phyloP scores from a whole-genome alignment of 1,284 basidiomycete genomes.

The Trichosporon faecale region DNA sequence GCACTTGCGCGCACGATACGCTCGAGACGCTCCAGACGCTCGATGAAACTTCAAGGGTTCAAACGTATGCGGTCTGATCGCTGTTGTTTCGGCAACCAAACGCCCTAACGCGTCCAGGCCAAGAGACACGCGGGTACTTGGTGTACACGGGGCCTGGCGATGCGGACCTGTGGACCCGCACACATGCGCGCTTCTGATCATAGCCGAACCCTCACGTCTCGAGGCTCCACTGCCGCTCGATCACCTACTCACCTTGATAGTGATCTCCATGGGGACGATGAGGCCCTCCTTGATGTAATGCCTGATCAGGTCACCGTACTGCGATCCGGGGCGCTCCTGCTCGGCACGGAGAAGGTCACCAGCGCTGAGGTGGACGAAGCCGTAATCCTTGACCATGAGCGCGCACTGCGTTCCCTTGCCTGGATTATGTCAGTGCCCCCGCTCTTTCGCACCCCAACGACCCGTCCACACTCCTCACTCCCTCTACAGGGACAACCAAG shows the following conservation, averaged over 20 bases:
- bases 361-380: constrained; percentile 92
- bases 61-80: not conserved
- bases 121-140: not conserved
- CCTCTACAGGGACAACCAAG: not conserved
- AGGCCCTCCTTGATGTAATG: constrained; percentile 86
- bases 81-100: not conserved
- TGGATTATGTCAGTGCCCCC: constrained; percentile 45
- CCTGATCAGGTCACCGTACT: constrained; percentile 82
- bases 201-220: not conserved
- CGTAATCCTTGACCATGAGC: constrained; percentile 79
- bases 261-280: constrained; percentile 97
- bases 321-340: constrained; percentile 79
- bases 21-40: not conserved
- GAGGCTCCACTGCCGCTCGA: not conserved
- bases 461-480: too few relatives aligned
- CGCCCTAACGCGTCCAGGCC: not conserved
- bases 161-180: not conserved
- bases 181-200: not conserved
- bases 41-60: not conserved
- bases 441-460: not conserved
- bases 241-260: constrained; percentile 62
- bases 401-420: constrained; percentile 97
- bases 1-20: not conserved
- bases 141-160: not conserved
- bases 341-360: constrained; percentile 95